Percentiles rank a stretch among this genome's conserved stretches.
These are phyloP conservation scores for Barnettozyma pratensis DNA, from an alignment of 805 yeast species.

Conservation along the genomic window DNA sequence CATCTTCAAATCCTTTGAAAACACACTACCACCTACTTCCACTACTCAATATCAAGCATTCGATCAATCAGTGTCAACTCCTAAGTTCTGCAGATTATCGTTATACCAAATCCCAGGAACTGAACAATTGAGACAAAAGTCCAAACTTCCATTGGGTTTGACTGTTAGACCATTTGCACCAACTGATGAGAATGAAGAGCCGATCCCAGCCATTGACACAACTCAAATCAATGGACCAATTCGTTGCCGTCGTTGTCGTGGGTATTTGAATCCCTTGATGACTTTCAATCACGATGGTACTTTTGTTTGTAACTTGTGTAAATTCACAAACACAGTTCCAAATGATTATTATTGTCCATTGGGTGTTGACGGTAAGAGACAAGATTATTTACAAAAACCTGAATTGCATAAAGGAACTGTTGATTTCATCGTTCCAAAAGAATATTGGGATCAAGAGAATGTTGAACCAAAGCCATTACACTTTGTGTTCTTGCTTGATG, in stretches of 20 bases:
- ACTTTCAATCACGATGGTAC: conserved; percentile 52
- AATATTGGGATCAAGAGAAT: conserved; percentile 50
- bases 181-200: conserved; percentile 38
- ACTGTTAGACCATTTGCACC: conserved; percentile 84
- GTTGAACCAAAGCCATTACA: conserved; percentile 45
- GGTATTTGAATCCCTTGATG: conserved; percentile 84
- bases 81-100: conserved; percentile 70
- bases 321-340: conserved; percentile 66
- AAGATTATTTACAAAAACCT: conserved; percentile 60
- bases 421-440: conserved; percentile 74
- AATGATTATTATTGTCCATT: conserved; percentile 59
- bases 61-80: conserved; percentile 84
- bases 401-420: conserved; percentile 81
- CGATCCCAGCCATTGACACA: conserved; percentile 66
- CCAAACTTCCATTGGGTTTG: conserved; percentile 79
- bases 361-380: conserved; percentile 55
- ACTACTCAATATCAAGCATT: conserved; percentile 64
- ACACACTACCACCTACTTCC: conserved; percentile 71
- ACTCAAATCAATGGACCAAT: conserved; percentile 57
- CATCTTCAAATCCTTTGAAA: conserved; percentile 65
- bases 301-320: conserved; percentile 84
- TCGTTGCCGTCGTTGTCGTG: conserved; percentile 87
- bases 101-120: conserved; percentile 79
- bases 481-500: conserved; percentile 72
- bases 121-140: conserved; percentile 59